These are phyloP conservation scores for Ascoidea rubescens DNA, from an alignment of 805 yeast species.

Conservation along the genomic window DNA sequence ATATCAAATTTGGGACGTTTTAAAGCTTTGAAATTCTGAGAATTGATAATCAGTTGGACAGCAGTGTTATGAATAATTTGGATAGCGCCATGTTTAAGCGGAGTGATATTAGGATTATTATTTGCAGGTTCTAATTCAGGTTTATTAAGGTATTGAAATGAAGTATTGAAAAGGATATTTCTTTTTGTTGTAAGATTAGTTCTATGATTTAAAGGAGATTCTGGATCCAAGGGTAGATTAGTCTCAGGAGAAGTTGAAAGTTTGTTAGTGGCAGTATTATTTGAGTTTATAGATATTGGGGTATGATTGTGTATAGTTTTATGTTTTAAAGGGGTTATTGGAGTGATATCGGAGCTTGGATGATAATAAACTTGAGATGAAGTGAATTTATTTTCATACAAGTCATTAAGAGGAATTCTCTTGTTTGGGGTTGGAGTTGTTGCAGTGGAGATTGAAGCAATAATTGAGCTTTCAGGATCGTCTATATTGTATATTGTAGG, in stretches of 20 bases:
- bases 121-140: too few relatives aligned
- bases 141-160: not conserved
- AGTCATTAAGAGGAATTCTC: not conserved
- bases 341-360: not conserved
- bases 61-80: not conserved
- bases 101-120: not conserved
- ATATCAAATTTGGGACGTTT: not conserved
- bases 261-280: too few relatives aligned
- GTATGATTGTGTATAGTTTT: not conserved
- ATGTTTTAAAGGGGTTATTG: too few relatives aligned
- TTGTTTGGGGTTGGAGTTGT: slow-evolving; percentile 17
- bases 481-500: not conserved
- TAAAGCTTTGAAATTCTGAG: not conserved
- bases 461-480: not conserved
- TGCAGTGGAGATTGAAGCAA: slow-evolving; percentile 14
- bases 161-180: not conserved
- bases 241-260: not conserved
- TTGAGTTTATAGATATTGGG: not conserved
- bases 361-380: not conserved
- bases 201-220: not conserved
- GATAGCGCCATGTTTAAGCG: not conserved
- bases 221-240: not conserved
- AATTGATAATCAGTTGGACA: too few relatives aligned
- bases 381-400: too few relatives aligned
- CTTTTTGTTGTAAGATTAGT: not conserved